These are phyloP conservation scores for Eleusine coracana DNA, from an alignment of 176 grass and related monocot species.

Conservation along the genomic window DNA sequence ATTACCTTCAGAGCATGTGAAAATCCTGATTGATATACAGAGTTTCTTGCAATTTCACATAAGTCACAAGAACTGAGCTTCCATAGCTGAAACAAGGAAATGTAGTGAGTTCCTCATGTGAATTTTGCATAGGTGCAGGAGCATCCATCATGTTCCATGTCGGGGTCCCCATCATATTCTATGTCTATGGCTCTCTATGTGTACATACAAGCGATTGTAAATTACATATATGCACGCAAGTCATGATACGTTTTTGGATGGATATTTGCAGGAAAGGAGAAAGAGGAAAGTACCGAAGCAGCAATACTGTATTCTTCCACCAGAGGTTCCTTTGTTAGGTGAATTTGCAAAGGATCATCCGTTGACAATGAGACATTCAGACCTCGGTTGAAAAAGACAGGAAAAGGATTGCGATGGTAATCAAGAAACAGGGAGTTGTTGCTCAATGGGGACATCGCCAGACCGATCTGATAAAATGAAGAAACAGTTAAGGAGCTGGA, in stretches of 20 bases:
- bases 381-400: constrained; percentile 83
- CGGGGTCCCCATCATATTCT: background rate
- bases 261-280: background rate
- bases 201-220: background rate
- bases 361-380: constrained; percentile 95
- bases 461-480: constrained; percentile 68
- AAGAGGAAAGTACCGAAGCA: constrained; percentile 69
- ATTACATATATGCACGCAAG: constrained; percentile 11
- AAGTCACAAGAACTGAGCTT: constrained; percentile 97
- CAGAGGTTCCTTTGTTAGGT: constrained; percentile 96
- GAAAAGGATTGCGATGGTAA: constrained; percentile 97
- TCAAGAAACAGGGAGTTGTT: constrained; percentile 99
- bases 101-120: constrained; percentile 6
- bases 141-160: constrained; percentile 16
- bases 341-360: constrained; percentile 99
- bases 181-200: background rate
- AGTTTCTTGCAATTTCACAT: constrained; percentile 97
- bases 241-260: constrained; percentile 12
- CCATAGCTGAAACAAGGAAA: constrained; percentile 74
- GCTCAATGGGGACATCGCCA: constrained; percentile 93
- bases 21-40: constrained; percentile 95
- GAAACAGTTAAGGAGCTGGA: too few relatives aligned
- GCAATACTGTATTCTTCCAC: constrained; percentile 99
- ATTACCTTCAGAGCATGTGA: constrained; percentile 88
- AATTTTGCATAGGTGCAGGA: background rate